These are phyloP conservation scores for Trypanosoma conorhini DNA, from an alignment of 208 protist genomes.

Conservation along the genomic window DNA sequence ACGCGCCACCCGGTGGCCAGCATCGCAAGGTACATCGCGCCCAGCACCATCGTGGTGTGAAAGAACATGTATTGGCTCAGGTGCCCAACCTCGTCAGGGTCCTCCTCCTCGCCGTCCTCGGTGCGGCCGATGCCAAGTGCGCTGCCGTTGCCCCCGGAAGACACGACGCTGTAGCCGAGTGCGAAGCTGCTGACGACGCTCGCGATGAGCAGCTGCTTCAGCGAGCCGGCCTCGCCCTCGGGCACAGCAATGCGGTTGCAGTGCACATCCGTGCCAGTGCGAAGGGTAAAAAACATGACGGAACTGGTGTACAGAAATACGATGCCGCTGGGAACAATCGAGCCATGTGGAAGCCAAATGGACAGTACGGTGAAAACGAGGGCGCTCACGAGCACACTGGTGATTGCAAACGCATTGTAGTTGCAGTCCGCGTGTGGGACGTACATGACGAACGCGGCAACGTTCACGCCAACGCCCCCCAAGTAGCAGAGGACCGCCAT, in stretches of 20 bases:
- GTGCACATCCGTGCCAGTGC: slow-evolving; percentile 42
- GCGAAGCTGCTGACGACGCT: slow-evolving; percentile 64
- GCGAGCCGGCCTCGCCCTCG: slow-evolving; percentile 28
- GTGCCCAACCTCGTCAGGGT: slow-evolving; percentile 78
- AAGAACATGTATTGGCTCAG: slow-evolving; percentile 92
- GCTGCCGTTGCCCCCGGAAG: slow-evolving; percentile 59
- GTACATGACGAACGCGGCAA: slow-evolving; percentile 75
- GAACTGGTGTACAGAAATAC: slow-evolving; percentile 90
- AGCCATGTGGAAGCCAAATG: slow-evolving; percentile 85
- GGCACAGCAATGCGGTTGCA: slow-evolving; percentile 68
- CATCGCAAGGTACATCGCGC: slow-evolving; percentile 94
- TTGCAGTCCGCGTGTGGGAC: slow-evolving; percentile 82
- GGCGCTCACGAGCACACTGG: slow-evolving; percentile 69
- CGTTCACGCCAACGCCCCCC: slow-evolving; percentile 42
- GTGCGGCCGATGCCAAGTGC: slow-evolving; percentile 53
- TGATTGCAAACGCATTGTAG: slow-evolving; percentile 85
- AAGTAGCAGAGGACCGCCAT: slow-evolving; percentile 52
- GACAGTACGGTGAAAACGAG: slow-evolving; percentile 82
- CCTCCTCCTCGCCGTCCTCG: slow-evolving; percentile 79
- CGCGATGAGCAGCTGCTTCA: slow-evolving; percentile 63
- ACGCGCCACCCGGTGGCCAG: slow-evolving; percentile 93
- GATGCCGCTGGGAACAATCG: slow-evolving; percentile 91
- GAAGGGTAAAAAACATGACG: slow-evolving; percentile 89
- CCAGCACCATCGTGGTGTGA: slow-evolving; percentile 93
- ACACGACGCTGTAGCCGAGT: slow-evolving; percentile 77